Base-by-base conservation (phyloP, 2,329 filamentous ascomycete species). In the Beauveria asiatica region DNA sequence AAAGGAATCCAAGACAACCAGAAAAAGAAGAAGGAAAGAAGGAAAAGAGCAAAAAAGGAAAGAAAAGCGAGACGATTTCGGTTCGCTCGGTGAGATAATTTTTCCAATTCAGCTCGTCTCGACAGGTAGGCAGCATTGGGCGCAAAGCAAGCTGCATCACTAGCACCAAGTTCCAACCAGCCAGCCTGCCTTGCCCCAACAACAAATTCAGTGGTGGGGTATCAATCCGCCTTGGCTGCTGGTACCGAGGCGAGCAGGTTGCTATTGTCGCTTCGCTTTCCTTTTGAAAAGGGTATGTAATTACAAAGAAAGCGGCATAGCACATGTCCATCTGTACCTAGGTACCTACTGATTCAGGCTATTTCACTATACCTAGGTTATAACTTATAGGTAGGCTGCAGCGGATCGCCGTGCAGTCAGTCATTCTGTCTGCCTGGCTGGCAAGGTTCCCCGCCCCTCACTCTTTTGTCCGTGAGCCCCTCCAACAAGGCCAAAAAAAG, bases 401-500 rank as follows among this genome's bases (percentile, higher is more conserved):
- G 33, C 33, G 33, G 33, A 37, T 37, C 33, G 33, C 33, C 33
- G 13, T 37, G 13, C 33, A 37, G 33, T 37, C 33, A 37, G 16
- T n/a, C n/a, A n/a, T n/a, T 33, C 11, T 33, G 30, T 13, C 37
- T 25, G 33, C 11, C 37, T 25, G 23, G 10, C 37, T 21, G 23
- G 25, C 51, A 27, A 53, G 51, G 33, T 44, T 54, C 44, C 44
- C 55, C 44, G 42, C 44, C 54, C 30, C 30, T 50, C 37, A 25
- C 53, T 21, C 44, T 50, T 37, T 42, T 37, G 55, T 7, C 55
- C 37, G 56, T 33, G 46, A 58, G 55, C 45, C 55, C 55, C 55
- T 49, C 55, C 45, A 57, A 30, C 5, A 46, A 21, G 16, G 11
- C 19, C 27, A 48, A 23, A 25, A 41, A 41, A n/a, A 25, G 19